These are phyloP conservation scores for Ophiocordyceps unilateralis DNA, from an alignment of 2,329 filamentous ascomycete genomes.

Conservation along the genomic window DNA sequence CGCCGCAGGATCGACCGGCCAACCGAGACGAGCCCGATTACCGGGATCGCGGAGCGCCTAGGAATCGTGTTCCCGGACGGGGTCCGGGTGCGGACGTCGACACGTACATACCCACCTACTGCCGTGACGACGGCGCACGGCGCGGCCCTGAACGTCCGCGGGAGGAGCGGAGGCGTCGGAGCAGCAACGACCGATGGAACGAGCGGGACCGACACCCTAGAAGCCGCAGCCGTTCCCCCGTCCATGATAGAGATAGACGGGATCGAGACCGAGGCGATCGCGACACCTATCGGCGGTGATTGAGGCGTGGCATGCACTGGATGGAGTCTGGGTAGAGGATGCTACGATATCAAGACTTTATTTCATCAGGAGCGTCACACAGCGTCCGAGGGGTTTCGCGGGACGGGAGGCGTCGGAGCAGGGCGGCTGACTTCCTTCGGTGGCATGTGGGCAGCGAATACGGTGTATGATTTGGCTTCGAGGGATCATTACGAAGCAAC, in stretches of 20 bases:
- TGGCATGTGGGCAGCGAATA: too few relatives aligned
- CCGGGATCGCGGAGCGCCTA: conserved; percentile 21
- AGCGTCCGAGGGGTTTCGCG: not conserved
- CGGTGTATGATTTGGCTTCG: too few relatives aligned
- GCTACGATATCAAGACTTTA: not conserved
- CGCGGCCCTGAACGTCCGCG: conserved; percentile 17
- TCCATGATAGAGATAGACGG: conserved; percentile 14
- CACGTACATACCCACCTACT: conserved; percentile 33
- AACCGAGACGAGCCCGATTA: conserved; percentile 19
- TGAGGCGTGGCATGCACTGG: not conserved
- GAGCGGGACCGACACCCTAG: conserved; percentile 23
- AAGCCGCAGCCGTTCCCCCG: conserved; percentile 23
- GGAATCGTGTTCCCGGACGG: conserved; percentile 12
- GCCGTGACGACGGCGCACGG: conserved; percentile 15
- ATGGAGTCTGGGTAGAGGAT: not conserved
- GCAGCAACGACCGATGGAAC: conserved; percentile 18
- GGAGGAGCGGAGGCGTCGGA: conserved; percentile 16
- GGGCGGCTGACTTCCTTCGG: not conserved
- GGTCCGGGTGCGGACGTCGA: conserved; percentile 22
- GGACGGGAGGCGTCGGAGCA: not conserved
- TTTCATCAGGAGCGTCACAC: not conserved
- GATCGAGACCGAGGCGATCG: conserved; percentile 28
- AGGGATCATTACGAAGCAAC: not conserved
- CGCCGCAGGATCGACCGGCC: conserved; percentile 19
- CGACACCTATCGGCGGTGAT: conserved; percentile 32